phyloP scores from a whole-genome alignment of 345 rosid genomes.

The Eucalyptus albens region DNA sequence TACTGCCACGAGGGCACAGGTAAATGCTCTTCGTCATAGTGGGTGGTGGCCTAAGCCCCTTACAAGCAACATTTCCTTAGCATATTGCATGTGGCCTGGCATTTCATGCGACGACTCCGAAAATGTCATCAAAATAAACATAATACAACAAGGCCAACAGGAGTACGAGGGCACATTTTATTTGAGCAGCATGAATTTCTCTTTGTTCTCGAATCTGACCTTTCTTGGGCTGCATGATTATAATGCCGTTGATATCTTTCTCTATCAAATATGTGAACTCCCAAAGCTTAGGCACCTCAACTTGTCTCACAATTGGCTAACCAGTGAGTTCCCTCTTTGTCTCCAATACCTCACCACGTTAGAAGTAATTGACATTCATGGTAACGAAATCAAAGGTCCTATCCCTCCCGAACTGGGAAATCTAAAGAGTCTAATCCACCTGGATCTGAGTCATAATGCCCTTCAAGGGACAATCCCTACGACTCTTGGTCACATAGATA shows the following conservation, averaged over 20 bases:
- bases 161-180: neutral
- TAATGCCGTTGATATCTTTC: rapidly evolving
- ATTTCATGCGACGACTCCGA: neutral
- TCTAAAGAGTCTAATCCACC: neutral
- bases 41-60: neutral
- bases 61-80: too few species aligned
- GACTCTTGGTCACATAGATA: too few species aligned
- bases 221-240: neutral
- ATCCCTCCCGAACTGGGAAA: neutral
- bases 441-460: too few species aligned
- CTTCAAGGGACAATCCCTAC: too few species aligned
- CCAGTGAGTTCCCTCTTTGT: neutral
- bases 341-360: too few species aligned
- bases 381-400: rapidly evolving
- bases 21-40: rapidly evolving
- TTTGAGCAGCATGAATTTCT: too few species aligned
- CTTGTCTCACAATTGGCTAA: rapidly evolving
- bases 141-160: rapidly evolving
- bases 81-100: neutral
- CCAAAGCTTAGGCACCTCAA: neutral
- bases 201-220: neutral
- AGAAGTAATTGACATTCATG: too few species aligned
- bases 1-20: neutral
- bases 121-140: neutral
- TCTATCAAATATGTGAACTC: neutral